Evolutionary conservation across 1,284 basidiomycete species (phyloP), one percentile per base, ranked within the genome.

Genomic region (Ceratobasidium sp.): DNA sequence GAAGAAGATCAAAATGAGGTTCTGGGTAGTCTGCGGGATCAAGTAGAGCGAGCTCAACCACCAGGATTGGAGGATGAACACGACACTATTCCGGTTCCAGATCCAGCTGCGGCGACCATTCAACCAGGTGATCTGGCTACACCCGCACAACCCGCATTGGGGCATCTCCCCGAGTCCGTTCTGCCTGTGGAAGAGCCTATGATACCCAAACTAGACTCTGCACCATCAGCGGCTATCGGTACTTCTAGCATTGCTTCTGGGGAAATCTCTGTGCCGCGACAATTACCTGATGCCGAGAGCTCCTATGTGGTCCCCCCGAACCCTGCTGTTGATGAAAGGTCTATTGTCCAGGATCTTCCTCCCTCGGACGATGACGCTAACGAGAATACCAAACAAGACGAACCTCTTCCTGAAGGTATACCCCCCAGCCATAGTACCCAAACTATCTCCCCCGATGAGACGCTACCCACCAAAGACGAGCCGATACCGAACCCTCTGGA

Each of bases 1-100:
- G 69, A 71, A n/a, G 29, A 80, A 4, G 82, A 86, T 79, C 85
- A 83, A 57, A 80, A 81, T 71, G 57, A 62, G 6, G 46, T 73
- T 17, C 46, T 73, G 25, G 34, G 19, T 7, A 51, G n/a, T 34
- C 29, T 62, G 43, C n/a, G 61, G 34, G 57, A 34, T 32, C 40
- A 49, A 15, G 11, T 17, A 4, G 64, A 32, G 7, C 25, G 34
- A 15, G 5, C 25, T 49, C 19, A 17, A 13, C 46, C 46, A 49
- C 46, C 6, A 49, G 19, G 15, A 15, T 15, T 49, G 46, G 46
- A 49, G 46, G 46, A 49, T 13, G 19, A 49, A 49, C 46, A 49
- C 46, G 19, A 49, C 19, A 19, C 46, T 49, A 49, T 19, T 49
- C 46, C 11, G 11, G 46, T 19, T 49, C 19, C 15, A 49, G 46